Conservation (phyloP, 2,329 filamentous ascomycete species). For the Fusarium protoensiforme region DNA sequence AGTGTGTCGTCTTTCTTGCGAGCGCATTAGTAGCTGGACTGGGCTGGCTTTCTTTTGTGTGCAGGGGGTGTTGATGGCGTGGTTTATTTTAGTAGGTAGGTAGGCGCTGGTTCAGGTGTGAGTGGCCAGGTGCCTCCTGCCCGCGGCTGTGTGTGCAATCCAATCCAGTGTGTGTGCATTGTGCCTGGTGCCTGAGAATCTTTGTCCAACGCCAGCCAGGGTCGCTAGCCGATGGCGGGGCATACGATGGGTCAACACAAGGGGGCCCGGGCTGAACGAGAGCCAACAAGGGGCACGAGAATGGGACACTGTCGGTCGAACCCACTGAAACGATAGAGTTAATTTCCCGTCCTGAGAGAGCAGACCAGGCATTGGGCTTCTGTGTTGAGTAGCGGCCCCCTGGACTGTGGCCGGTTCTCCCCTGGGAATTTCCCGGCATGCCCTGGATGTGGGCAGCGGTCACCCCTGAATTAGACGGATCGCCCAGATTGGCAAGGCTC, state of each 20-base stretch:
- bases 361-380: background rate
- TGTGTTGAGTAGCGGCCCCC: slow-evolving; percentile 14
- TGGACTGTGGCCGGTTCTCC: slow-evolving; percentile 21
- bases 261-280: slow-evolving; percentile 1
- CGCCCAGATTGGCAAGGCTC: slow-evolving; percentile 12
- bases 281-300: slow-evolving; percentile 12
- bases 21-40: background rate
- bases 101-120: slow-evolving; percentile 19
- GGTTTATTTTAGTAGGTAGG: slow-evolving; percentile 22
- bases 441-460: slow-evolving; percentile 7
- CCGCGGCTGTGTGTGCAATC: background rate
- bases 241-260: slow-evolving; percentile 22
- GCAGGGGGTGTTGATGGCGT: background rate
- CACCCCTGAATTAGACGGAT: slow-evolving; percentile 10
- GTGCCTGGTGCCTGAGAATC: slow-evolving; percentile 13
- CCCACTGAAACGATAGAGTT: slow-evolving; percentile 12
- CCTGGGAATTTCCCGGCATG: slow-evolving; percentile 17
- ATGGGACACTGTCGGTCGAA: slow-evolving; percentile 10
- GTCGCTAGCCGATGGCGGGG: slow-evolving; percentile 9
- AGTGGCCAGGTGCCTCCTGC: slow-evolving; percentile 2
- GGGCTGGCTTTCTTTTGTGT: background rate
- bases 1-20: background rate
- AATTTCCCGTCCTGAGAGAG: slow-evolving; percentile 28
- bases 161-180: background rate
- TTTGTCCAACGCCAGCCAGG: background rate